phyloP scores from a whole-genome alignment of 2,329 filamentous ascomycete genomes.

The Colletotrichum liaoningense region DNA sequence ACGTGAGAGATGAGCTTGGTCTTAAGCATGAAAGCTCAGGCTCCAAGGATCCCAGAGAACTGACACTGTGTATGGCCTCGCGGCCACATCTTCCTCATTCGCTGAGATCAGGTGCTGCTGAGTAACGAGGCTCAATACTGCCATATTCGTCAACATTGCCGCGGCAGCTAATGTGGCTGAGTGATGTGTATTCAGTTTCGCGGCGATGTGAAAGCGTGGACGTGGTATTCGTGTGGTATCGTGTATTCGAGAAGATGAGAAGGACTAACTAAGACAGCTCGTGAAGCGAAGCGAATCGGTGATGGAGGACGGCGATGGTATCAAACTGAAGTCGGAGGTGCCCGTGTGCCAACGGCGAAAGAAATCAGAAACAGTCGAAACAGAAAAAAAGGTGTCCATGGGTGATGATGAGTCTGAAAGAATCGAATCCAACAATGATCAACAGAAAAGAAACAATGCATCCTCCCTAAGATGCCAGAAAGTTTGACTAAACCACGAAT shows the following conservation, averaged over 20 bases:
- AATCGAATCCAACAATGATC: slow-evolving; percentile 12
- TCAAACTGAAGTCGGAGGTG: slow-evolving; percentile 33
- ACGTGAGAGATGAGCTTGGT: not conserved
- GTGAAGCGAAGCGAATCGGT: slow-evolving; percentile 18
- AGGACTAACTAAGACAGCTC: slow-evolving; percentile 26
- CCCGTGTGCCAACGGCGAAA: slow-evolving; percentile 29
- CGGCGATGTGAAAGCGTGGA: not conserved
- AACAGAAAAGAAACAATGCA: slow-evolving; percentile 21
- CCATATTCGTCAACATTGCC: not conserved
- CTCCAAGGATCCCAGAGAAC: not conserved
- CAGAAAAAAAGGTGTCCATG: not conserved
- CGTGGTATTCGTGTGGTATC: slow-evolving; percentile 20
- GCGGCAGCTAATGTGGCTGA: not conserved
- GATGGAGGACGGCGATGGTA: slow-evolving; percentile 31
- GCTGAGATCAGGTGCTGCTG: not conserved
- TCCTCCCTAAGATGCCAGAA: slow-evolving; percentile 19
- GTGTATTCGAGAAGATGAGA: slow-evolving; percentile 25
- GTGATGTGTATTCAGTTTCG: not conserved
- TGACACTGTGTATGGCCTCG: not conserved
- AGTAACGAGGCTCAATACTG: too few species aligned
- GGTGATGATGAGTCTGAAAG: not conserved
- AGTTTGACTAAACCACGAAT: slow-evolving; percentile 15
- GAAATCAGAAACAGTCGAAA: slow-evolving; percentile 20
- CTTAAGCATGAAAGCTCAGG: not conserved
- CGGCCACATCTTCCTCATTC: not conserved